Conservation (phyloP, 225 moss, liverwort and hornwort species). For the Polytrichum formosum region DNA sequence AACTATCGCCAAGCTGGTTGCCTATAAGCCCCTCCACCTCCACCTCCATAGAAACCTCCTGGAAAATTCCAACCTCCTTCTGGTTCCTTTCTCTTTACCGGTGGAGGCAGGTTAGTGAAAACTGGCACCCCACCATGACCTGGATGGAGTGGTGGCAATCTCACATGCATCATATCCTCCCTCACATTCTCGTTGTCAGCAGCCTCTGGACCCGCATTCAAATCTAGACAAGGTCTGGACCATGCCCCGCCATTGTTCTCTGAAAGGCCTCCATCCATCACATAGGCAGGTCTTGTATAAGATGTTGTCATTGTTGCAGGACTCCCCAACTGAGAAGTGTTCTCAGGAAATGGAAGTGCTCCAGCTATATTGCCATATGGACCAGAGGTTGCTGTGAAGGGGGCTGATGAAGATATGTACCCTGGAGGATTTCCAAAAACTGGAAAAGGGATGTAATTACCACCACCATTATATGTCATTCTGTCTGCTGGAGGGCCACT, state of each 20-base stretch:
- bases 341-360: slow-evolving; percentile 28
- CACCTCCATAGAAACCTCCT: slow-evolving; percentile 12
- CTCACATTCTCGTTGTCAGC: slow-evolving; percentile 42
- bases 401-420: slow-evolving; percentile 33
- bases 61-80: slow-evolving; percentile 57
- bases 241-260: slow-evolving; percentile 35
- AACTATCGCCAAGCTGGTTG: slow-evolving; percentile 55
- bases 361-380: slow-evolving; percentile 38
- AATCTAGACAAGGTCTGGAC: slow-evolving; percentile 49
- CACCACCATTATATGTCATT: slow-evolving; percentile 20
- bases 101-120: slow-evolving; percentile 19
- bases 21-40: slow-evolving; percentile 30
- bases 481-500: slow-evolving; percentile 17
- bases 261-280: slow-evolving; percentile 25
- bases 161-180: slow-evolving; percentile 43
- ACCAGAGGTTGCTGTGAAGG: slow-evolving; percentile 28
- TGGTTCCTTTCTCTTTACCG: slow-evolving; percentile 61
- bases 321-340: slow-evolving; percentile 26
- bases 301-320: slow-evolving; percentile 28
- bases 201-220: slow-evolving; percentile 62
- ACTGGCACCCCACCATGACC: background rate
- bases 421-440: slow-evolving; percentile 34
- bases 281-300: slow-evolving; percentile 32
- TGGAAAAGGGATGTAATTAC: slow-evolving; percentile 26
- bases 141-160: slow-evolving; percentile 22